Evolutionary conservation across 805 yeast genomes (phyloP).

Genomic region (Limtongia smithiae): DNA sequence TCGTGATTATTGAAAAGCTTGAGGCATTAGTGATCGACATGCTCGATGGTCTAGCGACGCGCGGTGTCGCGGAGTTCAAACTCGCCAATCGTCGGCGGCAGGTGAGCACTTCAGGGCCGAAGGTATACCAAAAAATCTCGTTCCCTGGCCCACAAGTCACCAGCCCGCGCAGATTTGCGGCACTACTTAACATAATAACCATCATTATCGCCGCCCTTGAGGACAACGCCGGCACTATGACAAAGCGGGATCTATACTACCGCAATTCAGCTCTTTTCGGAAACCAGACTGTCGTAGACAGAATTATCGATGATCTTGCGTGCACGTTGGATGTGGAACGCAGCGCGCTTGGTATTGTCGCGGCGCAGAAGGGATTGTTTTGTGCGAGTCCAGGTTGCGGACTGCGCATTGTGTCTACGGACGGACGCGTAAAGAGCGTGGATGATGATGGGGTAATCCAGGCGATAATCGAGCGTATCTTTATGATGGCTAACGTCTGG

Average conservation of each 20-base stretch:
- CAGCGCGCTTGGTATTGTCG: slow-evolving; percentile 42
- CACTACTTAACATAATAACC: slow-evolving; percentile 10
- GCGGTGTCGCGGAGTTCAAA: neutral
- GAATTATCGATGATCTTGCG: slow-evolving; percentile 42
- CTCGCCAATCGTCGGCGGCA: slow-evolving; percentile 1
- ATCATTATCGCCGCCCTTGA: slow-evolving; percentile 16
- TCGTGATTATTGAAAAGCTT: neutral
- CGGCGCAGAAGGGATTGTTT: slow-evolving; percentile 27
- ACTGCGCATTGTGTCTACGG: too few species aligned
- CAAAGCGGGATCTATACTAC: slow-evolving; percentile 59
- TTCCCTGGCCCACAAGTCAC: slow-evolving; percentile 9
- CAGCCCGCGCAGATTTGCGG: slow-evolving; percentile 3
- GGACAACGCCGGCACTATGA: slow-evolving; percentile 20
- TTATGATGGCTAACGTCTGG: slow-evolving; percentile 1
- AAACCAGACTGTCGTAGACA: slow-evolving; percentile 44
- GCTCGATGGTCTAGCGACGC: neutral
- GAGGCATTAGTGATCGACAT: neutral
- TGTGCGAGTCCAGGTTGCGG: too few species aligned
- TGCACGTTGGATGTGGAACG: slow-evolving; percentile 41
- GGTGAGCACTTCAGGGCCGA: neutral
- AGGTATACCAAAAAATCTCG: neutral
- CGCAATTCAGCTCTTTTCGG: slow-evolving; percentile 52
- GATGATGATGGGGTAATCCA: too few species aligned
- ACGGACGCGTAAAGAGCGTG: too few species aligned
- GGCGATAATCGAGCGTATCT: too few species aligned